A percentile compares a stretch with the other conserved stretches of the same genome.
Evolutionary conservation across 2,329 filamentous ascomycete genomes (phyloP).

Genomic region (Trichophyton simii): DNA sequence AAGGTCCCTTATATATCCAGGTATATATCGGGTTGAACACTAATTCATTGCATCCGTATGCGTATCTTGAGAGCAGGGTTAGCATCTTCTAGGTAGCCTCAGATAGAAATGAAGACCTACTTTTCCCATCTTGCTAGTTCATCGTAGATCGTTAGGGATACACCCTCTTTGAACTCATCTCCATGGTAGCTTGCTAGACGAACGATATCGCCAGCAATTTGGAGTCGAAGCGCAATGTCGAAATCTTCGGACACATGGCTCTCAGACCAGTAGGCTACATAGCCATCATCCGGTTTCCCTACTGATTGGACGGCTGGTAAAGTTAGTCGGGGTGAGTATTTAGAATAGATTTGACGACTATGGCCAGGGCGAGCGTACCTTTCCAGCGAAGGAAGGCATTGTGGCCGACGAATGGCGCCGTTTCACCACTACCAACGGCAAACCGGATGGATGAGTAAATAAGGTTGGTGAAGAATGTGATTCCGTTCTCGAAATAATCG

Average conservation of each 20-base stretch:
- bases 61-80: slow-evolving; percentile 23
- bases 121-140: slow-evolving; percentile 79
- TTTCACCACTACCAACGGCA: slow-evolving; percentile 57
- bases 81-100: not conserved
- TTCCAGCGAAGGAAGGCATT: slow-evolving; percentile 62
- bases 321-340: not conserved
- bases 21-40: slow-evolving; percentile 65
- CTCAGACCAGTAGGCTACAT: slow-evolving; percentile 63
- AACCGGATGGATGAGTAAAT: slow-evolving; percentile 63
- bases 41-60: slow-evolving; percentile 71
- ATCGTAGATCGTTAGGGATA: slow-evolving; percentile 73
- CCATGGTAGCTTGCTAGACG: slow-evolving; percentile 57
- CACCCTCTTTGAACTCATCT: slow-evolving; percentile 64
- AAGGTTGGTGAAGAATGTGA: slow-evolving; percentile 68
- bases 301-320: slow-evolving; percentile 46
- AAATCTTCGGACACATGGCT: slow-evolving; percentile 67
- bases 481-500: slow-evolving; percentile 62
- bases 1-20: slow-evolving; percentile 61
- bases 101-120: slow-evolving; percentile 38
- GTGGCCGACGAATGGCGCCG: slow-evolving; percentile 65
- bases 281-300: slow-evolving; percentile 44
- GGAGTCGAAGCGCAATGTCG: slow-evolving; percentile 60
- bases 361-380: slow-evolving; percentile 3
- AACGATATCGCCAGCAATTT: slow-evolving; percentile 54
- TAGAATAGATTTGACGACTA: not conserved